A percentile compares a stretch with the other conserved stretches of the same genome.
These are phyloP conservation scores for Oryza punctata DNA, from an alignment of 176 grass and related monocot species.

Conservation along the genomic window DNA sequence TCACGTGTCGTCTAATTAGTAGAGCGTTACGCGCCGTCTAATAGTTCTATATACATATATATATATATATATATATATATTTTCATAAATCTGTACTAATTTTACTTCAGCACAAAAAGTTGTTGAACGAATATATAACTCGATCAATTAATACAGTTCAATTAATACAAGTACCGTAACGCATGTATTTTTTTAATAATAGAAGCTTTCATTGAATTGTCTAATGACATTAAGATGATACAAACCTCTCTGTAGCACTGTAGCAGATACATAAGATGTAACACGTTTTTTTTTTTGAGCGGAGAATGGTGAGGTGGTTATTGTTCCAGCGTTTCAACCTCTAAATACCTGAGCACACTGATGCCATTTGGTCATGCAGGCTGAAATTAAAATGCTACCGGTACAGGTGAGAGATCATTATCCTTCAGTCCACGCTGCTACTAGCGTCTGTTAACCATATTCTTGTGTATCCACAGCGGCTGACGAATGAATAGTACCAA, in stretches of 20 bases:
- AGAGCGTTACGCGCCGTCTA: no score
- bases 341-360: conserved; percentile 20
- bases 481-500: conserved; percentile 30
- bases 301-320: conserved; percentile 4
- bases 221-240: no score
- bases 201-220: no score
- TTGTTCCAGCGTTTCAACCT: conserved; percentile 14
- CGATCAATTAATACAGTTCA: no score
- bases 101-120: neutral
- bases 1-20: no score
- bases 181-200: neutral
- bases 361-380: neutral
- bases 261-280: no score
- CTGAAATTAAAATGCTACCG: conserved; percentile 27
- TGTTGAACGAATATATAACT: neutral
- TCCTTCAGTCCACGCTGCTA: conserved; percentile 43
- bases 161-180: no score
- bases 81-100: no score
- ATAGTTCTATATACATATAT: no score
- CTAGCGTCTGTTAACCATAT: conserved; percentile 5
- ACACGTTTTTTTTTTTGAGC: conserved; percentile 36
- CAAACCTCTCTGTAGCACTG: no score
- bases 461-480: conserved; percentile 24
- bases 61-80: no score
- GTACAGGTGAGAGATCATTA: conserved; percentile 44